Percentiles rank a stretch among this genome's conserved stretches.
These are phyloP conservation scores for Verticillium tricorpus DNA, from an alignment of 2,329 filamentous ascomycete genomes.

Conservation along the genomic window DNA sequence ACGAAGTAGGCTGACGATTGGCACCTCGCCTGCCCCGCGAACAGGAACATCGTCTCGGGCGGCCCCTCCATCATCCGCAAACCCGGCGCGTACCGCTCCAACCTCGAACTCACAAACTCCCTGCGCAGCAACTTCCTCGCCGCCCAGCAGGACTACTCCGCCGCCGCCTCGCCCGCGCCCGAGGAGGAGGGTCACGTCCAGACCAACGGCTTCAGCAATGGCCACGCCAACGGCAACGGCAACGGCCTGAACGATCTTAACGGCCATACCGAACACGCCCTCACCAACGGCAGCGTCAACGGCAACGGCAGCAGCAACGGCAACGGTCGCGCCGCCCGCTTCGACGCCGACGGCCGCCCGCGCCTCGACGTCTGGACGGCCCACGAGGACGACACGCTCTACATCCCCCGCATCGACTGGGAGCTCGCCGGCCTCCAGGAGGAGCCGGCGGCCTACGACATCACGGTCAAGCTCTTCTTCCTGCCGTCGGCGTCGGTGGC, in stretches of 20 bases:
- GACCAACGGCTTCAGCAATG: conserved; percentile 17
- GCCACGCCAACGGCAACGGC: conserved; percentile 14
- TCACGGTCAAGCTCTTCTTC: conserved; percentile 94
- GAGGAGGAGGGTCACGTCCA: conserved; percentile 19
- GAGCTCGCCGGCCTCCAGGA: conserved; percentile 68
- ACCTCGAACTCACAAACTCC: conserved; percentile 86
- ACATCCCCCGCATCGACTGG: conserved; percentile 76
- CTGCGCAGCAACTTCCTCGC: conserved; percentile 78
- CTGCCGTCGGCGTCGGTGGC: conserved; percentile 65
- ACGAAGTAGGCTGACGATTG: conserved; percentile 10
- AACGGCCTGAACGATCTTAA: neutral
- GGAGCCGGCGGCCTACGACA: conserved; percentile 81
- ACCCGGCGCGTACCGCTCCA: conserved; percentile 74
- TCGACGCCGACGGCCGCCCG: conserved; percentile 19
- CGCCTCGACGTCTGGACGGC: conserved; percentile 62
- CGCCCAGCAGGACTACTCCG: conserved; percentile 60
- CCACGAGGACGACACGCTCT: conserved; percentile 50
- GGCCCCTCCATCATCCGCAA: conserved; percentile 81
- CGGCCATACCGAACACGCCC: neutral
- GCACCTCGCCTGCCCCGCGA: conserved; percentile 1
- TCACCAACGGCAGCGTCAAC: conserved; percentile 20
- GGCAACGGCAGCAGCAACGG: conserved; percentile 27
- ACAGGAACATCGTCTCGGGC: conserved; percentile 76
- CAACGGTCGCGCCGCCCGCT: conserved; percentile 20
- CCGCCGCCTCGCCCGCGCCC: conserved; percentile 18